These are phyloP conservation scores for Aspergillus pseudoglaucus DNA, from an alignment of 2,329 filamentous ascomycete genomes.

Conservation along the genomic window DNA sequence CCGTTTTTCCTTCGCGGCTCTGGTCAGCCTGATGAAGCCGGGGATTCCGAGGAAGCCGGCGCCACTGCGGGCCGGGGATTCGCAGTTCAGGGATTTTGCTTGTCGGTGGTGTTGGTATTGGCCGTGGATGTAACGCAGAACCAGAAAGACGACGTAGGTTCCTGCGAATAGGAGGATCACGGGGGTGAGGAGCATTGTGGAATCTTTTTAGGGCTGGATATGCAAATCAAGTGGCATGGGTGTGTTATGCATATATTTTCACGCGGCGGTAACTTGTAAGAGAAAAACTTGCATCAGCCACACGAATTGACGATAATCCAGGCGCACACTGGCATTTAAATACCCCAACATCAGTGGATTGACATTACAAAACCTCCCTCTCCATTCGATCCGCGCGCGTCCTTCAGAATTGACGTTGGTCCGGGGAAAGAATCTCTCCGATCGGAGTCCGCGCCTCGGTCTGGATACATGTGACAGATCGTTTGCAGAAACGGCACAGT, in stretches of 20 bases:
- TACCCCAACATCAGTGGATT: background rate
- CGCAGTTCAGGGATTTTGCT: conserved; percentile 21
- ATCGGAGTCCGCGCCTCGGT: background rate
- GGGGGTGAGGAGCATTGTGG: conserved; percentile 19
- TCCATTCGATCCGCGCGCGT: background rate
- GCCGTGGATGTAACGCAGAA: conserved; percentile 17
- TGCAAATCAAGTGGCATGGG: too few species aligned
- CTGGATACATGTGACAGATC: background rate
- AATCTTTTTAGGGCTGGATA: too few species aligned
- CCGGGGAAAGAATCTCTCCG: background rate
- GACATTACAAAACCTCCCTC: background rate
- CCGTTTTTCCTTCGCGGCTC: conserved; percentile 21
- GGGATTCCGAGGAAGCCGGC: conserved; percentile 19
- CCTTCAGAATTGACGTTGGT: background rate
- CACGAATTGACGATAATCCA: too few species aligned
- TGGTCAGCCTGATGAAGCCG: conserved; percentile 16
- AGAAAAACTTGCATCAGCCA: too few species aligned
- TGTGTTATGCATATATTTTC: too few species aligned
- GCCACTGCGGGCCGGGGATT: conserved; percentile 10
- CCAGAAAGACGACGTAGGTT: conserved; percentile 14
- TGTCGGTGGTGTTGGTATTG: conserved; percentile 17
- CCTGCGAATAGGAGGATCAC: conserved; percentile 13
- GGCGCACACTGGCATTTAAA: background rate
- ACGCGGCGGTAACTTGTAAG: too few species aligned
- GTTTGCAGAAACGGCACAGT: too few species aligned